Evolutionary conservation across 75 land plant species (phyloP).

Genomic region (Larix kaempferi): DNA sequence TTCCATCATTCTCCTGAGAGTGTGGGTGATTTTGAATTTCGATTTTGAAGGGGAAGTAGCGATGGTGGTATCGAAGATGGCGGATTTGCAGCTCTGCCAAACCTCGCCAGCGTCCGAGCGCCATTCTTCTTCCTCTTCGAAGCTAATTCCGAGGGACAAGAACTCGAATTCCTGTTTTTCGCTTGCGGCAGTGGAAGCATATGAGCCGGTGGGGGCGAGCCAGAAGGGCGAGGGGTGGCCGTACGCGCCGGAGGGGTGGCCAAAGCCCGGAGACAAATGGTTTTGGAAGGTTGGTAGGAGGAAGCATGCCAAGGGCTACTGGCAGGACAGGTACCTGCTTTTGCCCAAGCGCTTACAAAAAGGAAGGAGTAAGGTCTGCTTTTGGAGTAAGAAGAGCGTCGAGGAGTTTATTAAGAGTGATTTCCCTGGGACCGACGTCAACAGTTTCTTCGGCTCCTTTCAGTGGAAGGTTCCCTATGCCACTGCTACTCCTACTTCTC

Average conservation of each 20-base stretch:
- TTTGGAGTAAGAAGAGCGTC: constrained; percentile 48
- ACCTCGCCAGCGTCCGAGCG: not conserved
- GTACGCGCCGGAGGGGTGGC: constrained; percentile 76
- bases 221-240: constrained; percentile 62
- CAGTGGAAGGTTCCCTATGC: constrained; percentile 55
- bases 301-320: constrained; percentile 18
- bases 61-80: not conserved
- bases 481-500: not conserved
- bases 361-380: constrained; percentile 10
- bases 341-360: constrained; percentile 29
- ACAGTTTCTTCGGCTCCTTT: constrained; percentile 59
- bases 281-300: constrained; percentile 70
- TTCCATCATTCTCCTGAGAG: too few relatives aligned
- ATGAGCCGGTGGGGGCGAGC: constrained; percentile 23
- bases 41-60: not conserved
- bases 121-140: not conserved
- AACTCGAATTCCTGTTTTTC: not conserved
- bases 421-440: constrained; percentile 44
- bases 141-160: not conserved
- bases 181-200: not conserved
- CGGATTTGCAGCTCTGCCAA: constrained; percentile 1
- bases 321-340: constrained; percentile 51
- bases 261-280: constrained; percentile 66
- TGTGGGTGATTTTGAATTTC: not conserved
- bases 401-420: constrained; percentile 28